Base-by-base conservation (phyloP, 2,329 filamentous ascomycete species). In the Fusarium fujikuroi region DNA sequence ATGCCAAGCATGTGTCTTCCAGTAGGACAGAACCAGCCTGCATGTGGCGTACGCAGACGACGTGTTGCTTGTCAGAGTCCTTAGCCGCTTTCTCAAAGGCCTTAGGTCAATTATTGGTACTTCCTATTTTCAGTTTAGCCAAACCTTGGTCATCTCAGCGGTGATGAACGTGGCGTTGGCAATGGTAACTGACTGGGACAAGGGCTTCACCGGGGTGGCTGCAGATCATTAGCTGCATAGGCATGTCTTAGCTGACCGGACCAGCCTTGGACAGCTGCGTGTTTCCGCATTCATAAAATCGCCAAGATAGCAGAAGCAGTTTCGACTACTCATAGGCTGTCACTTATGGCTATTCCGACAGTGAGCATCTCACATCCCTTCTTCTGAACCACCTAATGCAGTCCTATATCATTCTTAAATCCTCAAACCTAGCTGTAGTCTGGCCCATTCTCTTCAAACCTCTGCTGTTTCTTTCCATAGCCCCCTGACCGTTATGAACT, bases 401-500 rank as follows among this genome's bases (percentile, higher is more conserved):
- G 12, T 11, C 9, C 11, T 19, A 10, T 23, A 10, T 9, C 19
- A 15, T 21, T 46, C 43, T 25, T 2, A 8, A 9, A 4, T 11
- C 8, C n/a, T 52, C n/a, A 3, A 36, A 11, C 9, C 16, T 18
- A 25, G 9, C 3, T 15, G 11, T 10, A 18, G 11, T 1, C 12
- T 18, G 8, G 1, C 1, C 7, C 8, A 14, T 19, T 21, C 10
- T 28, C 16, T 7, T 37, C n/a, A 50, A 16, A 12, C 1, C 32
- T 54, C 28, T n/a, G 60, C 60, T 9, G 50, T 50, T 2, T 60
- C 68, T 10, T 36, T 72, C 72, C 72, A 74, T 18, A 74, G 2
- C 28, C 44, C 46, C 28, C 39, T 37, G 0, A 75, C 57, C 19
- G 68, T 69, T 15, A 73, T 58, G 11, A 66, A 75, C 39, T 75